Evolutionary conservation across 805 yeast species (phyloP), one percentile per base, ranked within the genome.

Genomic region (Brettanomyces custersianus): DNA sequence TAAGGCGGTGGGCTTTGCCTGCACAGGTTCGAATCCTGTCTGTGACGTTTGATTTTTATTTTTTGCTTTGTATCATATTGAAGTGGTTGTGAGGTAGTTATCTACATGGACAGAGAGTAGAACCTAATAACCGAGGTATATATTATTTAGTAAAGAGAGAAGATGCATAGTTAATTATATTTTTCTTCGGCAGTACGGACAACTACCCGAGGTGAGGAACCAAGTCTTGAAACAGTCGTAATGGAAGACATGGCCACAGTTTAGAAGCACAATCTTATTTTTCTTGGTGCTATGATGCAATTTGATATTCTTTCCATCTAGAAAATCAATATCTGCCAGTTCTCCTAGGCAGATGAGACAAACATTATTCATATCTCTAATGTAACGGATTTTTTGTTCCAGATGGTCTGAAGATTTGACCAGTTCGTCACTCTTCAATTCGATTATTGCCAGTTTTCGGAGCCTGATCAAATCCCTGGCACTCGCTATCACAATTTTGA

Each of bases 11-110:
- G 80, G 85, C 75, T 79, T 68, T 79, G 77, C 85, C 80, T 74
- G 78, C 95, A 94, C 94, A 85, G 94, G 95, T 85, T 85, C 95
- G 95, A 85, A 85, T 85, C 95, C 94, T 85, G 95, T 84, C 94
- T 81, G 94, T 85, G 83, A 82, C 95, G 95, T 49, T 57, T 59
- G 65, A 65, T 72, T 71, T 58, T 47, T 25, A 8, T 25, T 25
- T 8, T 22, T 22, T 22, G 25, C 25, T 22, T 12, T 22, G 12
- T 22, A 22, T 22, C 25, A 22, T 9, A 22, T 9, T n/a, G n/a
- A n/a, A n/a, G n/a, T n/a, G n/a, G n/a, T n/a, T n/a, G n/a, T n/a
- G n/a, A n/a, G n/a, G n/a, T n/a, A n/a, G n/a, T n/a, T n/a, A n/a
- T n/a, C n/a, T n/a, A n/a, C n/a, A n/a, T n/a, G n/a, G n/a, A n/a